A percentile compares a stretch with the other conserved stretches of the same genome.
Conservation (phyloP, 2,329 filamentous ascomycete species). For the Fusarium nisikadoi region DNA sequence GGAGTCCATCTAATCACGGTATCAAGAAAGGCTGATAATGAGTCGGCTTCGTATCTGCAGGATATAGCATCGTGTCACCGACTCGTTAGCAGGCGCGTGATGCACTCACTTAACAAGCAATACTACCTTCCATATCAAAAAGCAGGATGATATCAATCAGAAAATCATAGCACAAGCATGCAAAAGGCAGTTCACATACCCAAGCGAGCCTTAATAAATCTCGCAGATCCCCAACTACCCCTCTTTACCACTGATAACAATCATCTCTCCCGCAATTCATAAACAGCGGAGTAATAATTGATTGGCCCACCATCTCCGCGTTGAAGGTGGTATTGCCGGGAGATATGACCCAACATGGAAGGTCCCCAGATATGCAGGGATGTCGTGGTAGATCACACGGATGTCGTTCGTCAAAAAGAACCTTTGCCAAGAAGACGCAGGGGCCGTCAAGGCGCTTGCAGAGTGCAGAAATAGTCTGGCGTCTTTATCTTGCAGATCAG, state of each 20-base stretch:
- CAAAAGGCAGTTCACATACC: constrained; percentile 3
- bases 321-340: not conserved
- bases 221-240: not conserved
- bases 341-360: not conserved
- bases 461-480: not conserved
- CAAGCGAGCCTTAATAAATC: constrained; percentile 1
- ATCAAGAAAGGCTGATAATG: not conserved
- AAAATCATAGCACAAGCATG: not conserved
- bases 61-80: not conserved
- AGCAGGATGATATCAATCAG: not conserved
- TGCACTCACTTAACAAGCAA: not conserved
- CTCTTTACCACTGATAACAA: constrained; percentile 5
- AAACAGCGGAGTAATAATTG: not conserved
- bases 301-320: constrained; percentile 1
- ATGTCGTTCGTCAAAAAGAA: not conserved
- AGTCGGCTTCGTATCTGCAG: not conserved
- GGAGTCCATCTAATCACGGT: accelerated
- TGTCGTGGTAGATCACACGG: constrained; percentile 1
- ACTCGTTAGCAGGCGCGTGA: not conserved
- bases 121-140: constrained; percentile 15
- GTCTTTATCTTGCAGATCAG: constrained; percentile 1
- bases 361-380: not conserved
- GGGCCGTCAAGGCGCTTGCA: not conserved
- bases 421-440: not conserved
- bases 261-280: not conserved